phyloP scores from a whole-genome alignment of 345 rosid species.

The Turritis glabra region DNA sequence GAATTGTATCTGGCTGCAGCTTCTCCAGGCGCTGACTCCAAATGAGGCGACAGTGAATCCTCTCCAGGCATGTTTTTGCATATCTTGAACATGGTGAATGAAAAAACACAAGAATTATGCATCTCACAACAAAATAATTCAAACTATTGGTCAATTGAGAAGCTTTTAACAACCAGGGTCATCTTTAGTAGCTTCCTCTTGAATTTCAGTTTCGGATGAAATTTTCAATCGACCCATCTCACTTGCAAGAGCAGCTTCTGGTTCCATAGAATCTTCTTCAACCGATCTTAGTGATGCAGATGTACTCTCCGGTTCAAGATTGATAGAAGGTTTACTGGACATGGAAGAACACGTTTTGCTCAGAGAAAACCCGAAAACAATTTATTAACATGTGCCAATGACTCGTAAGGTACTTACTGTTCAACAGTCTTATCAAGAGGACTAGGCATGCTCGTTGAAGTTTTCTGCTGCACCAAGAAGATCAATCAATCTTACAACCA shows the following conservation, averaged over 20 bases:
- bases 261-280: constrained; percentile 9
- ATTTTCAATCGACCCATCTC: background rate
- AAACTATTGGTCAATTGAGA: background rate
- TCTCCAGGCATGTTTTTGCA: constrained; percentile 1
- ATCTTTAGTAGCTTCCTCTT: background rate
- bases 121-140: background rate
- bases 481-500: constrained; percentile 18
- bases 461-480: constrained; percentile 18
- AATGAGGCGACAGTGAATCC: background rate
- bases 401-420: constrained; percentile 1
- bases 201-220: background rate
- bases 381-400: background rate
- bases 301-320: background rate
- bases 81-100: constrained; percentile 9
- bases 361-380: constrained; percentile 15
- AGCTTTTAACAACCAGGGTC: constrained; percentile 3
- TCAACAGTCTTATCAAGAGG: background rate
- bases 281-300: background rate
- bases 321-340: constrained; percentile 9
- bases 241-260: constrained; percentile 17
- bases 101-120: background rate
- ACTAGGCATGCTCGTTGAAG: constrained; percentile 8
- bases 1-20: constrained; percentile 1
- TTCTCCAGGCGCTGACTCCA: background rate
- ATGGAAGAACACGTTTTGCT: background rate